Percentiles rank a stretch among this genome's conserved stretches.
phyloP scores from a whole-genome alignment of 495 filamentous ascomycete genomes.

The Patellaria atrata region DNA sequence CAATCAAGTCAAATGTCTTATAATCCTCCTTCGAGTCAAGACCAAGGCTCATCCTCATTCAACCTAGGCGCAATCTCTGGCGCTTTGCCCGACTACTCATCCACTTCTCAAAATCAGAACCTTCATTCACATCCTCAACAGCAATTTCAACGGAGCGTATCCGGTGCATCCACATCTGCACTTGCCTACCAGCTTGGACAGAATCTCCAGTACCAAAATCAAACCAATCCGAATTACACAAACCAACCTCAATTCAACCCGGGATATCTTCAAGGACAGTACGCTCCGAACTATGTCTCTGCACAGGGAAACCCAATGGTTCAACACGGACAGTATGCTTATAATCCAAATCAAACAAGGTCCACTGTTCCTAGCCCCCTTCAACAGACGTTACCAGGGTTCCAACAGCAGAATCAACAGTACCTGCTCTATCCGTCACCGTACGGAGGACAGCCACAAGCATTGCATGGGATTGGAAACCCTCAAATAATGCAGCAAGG shows the following conservation, averaged over 20 bases:
- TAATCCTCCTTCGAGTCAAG: constrained; percentile 18
- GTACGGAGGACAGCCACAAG: constrained; percentile 11
- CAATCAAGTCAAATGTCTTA: constrained; percentile 1
- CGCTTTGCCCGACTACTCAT: constrained; percentile 29
- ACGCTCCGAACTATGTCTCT: constrained; percentile 20
- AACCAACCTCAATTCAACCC: constrained; percentile 7
- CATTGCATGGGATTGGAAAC: constrained; percentile 6
- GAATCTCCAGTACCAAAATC: constrained; percentile 31
- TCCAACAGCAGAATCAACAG: constrained; percentile 13
- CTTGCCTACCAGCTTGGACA: constrained; percentile 33
- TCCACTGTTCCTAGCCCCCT: constrained; percentile 11
- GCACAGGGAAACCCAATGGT: constrained; percentile 6
- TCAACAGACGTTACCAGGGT: constrained; percentile 13
- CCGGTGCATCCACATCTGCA: constrained; percentile 26
- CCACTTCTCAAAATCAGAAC: background rate
- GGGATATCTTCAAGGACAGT: constrained; percentile 10
- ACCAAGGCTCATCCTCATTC: constrained; percentile 29
- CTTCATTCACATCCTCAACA: constrained; percentile 5
- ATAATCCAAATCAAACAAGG: constrained; percentile 11
- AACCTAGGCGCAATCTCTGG: constrained; percentile 36
- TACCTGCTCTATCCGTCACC: constrained; percentile 18
- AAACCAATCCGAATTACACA: constrained; percentile 20
- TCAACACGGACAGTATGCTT: constrained; percentile 7
- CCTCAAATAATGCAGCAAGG: constrained; percentile 3
- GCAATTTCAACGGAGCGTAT: constrained; percentile 10